phyloP scores from a whole-genome alignment of 2,329 filamentous ascomycete species.

The Pleomassaria siparia region DNA sequence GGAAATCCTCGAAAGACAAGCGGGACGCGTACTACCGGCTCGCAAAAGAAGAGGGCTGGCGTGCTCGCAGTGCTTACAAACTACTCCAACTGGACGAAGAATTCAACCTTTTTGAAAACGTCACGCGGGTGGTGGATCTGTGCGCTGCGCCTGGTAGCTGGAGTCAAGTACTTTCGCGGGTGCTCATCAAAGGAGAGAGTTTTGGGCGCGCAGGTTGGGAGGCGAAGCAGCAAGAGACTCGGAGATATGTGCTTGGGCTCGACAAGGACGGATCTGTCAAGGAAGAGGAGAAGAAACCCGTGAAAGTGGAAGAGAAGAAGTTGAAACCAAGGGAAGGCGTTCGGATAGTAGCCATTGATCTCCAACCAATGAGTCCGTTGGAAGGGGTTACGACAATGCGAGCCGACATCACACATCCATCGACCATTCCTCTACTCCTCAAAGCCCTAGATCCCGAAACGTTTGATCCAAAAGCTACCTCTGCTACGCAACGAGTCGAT shows the following conservation, averaged over 20 bases:
- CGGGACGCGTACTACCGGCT: slow-evolving; percentile 97
- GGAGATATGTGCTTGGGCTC: slow-evolving; percentile 57
- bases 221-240: slow-evolving; percentile 72
- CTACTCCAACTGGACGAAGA: slow-evolving; percentile 94
- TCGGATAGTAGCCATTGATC: slow-evolving; percentile 92
- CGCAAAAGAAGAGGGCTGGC: slow-evolving; percentile 98
- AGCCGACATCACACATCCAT: slow-evolving; percentile 96
- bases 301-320: slow-evolving; percentile 18
- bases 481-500: slow-evolving; percentile 77
- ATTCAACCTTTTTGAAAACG: slow-evolving; percentile 89
- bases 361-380: slow-evolving; percentile 93
- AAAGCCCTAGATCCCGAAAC: slow-evolving; percentile 75
- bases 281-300: slow-evolving; percentile 14
- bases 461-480: slow-evolving; percentile 41
- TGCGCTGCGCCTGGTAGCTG: slow-evolving; percentile 96
- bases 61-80: slow-evolving; percentile 94
- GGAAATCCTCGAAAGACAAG: slow-evolving; percentile 98
- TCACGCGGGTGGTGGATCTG: slow-evolving; percentile 90
- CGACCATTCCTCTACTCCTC: slow-evolving; percentile 86
- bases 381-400: slow-evolving; percentile 90
- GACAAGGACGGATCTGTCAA: slow-evolving; percentile 3
- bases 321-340: slow-evolving; percentile 64
- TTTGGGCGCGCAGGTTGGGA: slow-evolving; percentile 87
- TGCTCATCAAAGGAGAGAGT: slow-evolving; percentile 89
- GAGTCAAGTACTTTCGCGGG: slow-evolving; percentile 93